These are phyloP conservation scores for Aphanomyces astaci DNA, from an alignment of 352 stramenopile genomes.

Conservation along the genomic window DNA sequence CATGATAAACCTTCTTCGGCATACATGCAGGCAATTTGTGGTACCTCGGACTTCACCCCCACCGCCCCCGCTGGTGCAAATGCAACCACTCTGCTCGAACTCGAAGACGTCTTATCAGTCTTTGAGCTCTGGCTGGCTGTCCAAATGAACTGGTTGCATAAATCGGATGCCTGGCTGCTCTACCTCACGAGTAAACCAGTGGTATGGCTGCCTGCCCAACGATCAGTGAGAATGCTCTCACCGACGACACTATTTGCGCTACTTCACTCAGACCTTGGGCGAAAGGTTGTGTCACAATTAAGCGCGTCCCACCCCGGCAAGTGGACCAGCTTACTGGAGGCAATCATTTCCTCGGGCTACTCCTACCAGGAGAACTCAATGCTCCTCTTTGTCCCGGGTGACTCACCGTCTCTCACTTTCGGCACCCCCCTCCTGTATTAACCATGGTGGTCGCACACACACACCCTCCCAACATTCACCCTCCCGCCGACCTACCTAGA, in stretches of 20 bases:
- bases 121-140: conserved; percentile 12
- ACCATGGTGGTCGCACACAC: no score
- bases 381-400: no score
- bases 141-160: neutral
- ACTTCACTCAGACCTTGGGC: neutral
- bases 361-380: no score
- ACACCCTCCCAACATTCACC: no score
- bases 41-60: neutral
- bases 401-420: no score
- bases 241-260: neutral
- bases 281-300: neutral
- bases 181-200: conserved; percentile 1
- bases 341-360: no score
- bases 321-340: no score
- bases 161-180: neutral
- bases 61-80: neutral
- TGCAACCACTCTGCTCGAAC: neutral
- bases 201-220: neutral
- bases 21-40: neutral
- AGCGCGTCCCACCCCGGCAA: no score
- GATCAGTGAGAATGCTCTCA: neutral
- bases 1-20: neutral
- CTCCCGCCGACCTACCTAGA: no score
- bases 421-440: no score
- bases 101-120: neutral